Evolutionary conservation across 805 yeast genomes (phyloP).

Genomic region (Cyberlindnera subsufficiens): DNA sequence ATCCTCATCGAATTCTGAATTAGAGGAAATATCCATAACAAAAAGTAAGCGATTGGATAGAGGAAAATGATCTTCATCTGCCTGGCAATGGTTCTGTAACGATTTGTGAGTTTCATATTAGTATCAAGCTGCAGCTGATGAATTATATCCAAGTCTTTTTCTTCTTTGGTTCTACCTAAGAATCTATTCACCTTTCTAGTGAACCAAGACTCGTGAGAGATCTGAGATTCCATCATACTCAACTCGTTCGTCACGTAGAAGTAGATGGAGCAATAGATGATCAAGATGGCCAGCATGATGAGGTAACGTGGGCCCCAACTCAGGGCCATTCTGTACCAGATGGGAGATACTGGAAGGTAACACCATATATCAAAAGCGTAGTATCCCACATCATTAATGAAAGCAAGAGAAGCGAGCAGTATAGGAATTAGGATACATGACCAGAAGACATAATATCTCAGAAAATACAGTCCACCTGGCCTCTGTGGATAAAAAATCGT

Average conservation of each 20-base stretch:
- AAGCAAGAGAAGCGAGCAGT: slow-evolving; percentile 66
- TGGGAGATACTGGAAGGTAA: slow-evolving; percentile 64
- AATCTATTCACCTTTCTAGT: neutral
- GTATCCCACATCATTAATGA: slow-evolving; percentile 52
- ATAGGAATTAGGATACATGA: slow-evolving; percentile 56
- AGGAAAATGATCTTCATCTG: slow-evolving; percentile 78
- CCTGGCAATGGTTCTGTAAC: slow-evolving; percentile 62
- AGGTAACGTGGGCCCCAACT: slow-evolving; percentile 81
- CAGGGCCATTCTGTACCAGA: slow-evolving; percentile 67
- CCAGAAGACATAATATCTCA: slow-evolving; percentile 52
- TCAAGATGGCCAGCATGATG: slow-evolving; percentile 54
- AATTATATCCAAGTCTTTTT: slow-evolving; percentile 9
- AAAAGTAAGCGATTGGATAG: slow-evolving; percentile 77
- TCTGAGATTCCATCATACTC: slow-evolving; percentile 14
- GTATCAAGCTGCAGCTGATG: slow-evolving; percentile 23
- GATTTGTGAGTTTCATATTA: slow-evolving; percentile 41
- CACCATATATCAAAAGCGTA: slow-evolving; percentile 68
- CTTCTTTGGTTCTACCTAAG: neutral
- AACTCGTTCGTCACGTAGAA: slow-evolving; percentile 58
- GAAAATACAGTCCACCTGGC: slow-evolving; percentile 64
- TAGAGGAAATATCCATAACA: slow-evolving; percentile 80
- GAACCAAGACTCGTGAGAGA: neutral
- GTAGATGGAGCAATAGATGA: slow-evolving; percentile 66
- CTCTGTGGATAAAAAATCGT: slow-evolving; percentile 61
- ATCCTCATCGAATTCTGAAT: slow-evolving; percentile 54